A percentile compares a stretch with the other conserved stretches of the same genome.
Conservation (phyloP, 441 rosid genomes). For the Biscutella laevigata region DNA sequence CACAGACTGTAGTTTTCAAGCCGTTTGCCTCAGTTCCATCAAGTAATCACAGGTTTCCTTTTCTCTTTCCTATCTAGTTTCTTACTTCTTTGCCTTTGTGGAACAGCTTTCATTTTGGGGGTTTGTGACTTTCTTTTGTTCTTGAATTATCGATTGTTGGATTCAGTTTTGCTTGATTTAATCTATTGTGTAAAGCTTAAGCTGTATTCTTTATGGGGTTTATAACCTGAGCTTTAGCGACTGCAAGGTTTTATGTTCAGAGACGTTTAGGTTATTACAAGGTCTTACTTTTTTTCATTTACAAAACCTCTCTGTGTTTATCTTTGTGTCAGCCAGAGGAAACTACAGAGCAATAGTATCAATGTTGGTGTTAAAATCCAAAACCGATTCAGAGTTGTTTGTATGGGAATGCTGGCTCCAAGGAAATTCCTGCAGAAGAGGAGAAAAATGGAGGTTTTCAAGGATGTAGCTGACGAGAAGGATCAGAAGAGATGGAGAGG, state of each 20-base stretch:
- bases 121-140: background rate
- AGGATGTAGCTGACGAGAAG: conserved; percentile 61
- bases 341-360: conserved; percentile 16
- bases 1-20: conserved; percentile 29
- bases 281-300: background rate
- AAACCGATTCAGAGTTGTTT: conserved; percentile 40
- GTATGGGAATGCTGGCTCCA: conserved; percentile 75
- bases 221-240: background rate
- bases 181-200: conserved; percentile 8
- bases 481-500: conserved; percentile 81
- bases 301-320: conserved; percentile 13
- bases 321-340: conserved; percentile 24
- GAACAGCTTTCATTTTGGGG: background rate
- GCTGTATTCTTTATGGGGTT: background rate
- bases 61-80: background rate
- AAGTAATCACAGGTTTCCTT: conserved; percentile 30
- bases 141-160: background rate
- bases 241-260: conserved; percentile 5
- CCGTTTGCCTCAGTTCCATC: conserved; percentile 31
- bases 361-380: conserved; percentile 28
- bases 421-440: conserved; percentile 69
- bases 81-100: background rate
- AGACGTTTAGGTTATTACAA: background rate
- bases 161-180: background rate
- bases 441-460: conserved; percentile 60